Evolutionary conservation across 2,329 filamentous ascomycete genomes (phyloP).

Genomic region (Tolypocladium inflatum): DNA sequence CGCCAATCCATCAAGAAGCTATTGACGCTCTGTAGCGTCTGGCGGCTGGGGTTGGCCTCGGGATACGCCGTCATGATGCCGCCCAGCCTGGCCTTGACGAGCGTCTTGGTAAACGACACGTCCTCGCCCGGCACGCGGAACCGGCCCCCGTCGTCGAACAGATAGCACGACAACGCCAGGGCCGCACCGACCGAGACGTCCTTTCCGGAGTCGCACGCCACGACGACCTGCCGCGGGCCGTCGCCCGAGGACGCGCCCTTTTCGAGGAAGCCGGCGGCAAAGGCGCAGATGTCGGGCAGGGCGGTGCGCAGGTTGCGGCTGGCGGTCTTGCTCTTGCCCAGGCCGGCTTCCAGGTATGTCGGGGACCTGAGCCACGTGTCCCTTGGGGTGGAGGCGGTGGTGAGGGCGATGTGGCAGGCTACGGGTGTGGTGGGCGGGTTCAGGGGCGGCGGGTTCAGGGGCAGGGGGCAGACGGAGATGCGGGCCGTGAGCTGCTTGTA

Average conservation of each 20-base stretch:
- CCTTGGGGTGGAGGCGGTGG: conserved; percentile 30
- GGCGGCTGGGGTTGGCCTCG: conserved; percentile 71
- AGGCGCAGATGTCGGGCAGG: conserved; percentile 52
- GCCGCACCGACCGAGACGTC: conserved; percentile 74
- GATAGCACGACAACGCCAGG: conserved; percentile 66
- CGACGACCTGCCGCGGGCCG: conserved; percentile 28
- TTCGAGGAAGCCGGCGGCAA: conserved; percentile 34
- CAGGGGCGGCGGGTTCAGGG: conserved; percentile 15
- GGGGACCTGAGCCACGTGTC: conserved; percentile 29
- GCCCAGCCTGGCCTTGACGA: conserved; percentile 70
- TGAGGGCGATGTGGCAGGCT: conserved; percentile 33
- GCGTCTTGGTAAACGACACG: conserved; percentile 54
- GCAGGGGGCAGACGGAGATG: conserved; percentile 27
- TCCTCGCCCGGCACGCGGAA: conserved; percentile 13
- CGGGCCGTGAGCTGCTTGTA: conserved; percentile 21
- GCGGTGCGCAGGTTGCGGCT: conserved; percentile 73
- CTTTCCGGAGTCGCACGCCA: conserved; percentile 68
- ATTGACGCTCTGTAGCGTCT: conserved; percentile 86
- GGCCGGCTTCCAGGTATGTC: conserved; percentile 45
- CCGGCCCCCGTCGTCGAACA: conserved; percentile 55
- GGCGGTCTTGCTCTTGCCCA: conserved; percentile 66
- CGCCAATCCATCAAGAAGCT: conserved; percentile 67
- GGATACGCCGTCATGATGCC: conserved; percentile 73
- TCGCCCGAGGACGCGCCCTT: neutral
- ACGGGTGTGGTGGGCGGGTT: conserved; percentile 1